phyloP scores from a whole-genome alignment of 371 early-diverging fungal species.

The Dinochytrium kinnereticum region DNA sequence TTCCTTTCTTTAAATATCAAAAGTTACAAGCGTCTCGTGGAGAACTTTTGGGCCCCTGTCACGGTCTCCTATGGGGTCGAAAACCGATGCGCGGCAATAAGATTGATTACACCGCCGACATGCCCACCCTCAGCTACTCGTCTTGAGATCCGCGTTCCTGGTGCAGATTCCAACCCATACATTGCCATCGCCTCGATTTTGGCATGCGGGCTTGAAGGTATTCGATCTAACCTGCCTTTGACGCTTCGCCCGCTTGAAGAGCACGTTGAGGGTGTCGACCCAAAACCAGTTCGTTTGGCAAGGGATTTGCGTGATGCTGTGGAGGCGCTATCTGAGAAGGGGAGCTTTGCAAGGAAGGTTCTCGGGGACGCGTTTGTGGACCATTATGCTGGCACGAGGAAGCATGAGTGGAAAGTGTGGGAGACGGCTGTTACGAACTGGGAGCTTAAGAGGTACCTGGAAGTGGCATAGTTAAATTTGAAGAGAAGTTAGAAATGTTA shows the following conservation, averaged over 20 bases:
- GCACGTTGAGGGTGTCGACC: slow-evolving; percentile 18
- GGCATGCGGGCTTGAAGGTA: slow-evolving; percentile 80
- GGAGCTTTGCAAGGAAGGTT: slow-evolving; percentile 74
- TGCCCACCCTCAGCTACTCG: slow-evolving; percentile 68
- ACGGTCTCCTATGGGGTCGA: slow-evolving; percentile 83
- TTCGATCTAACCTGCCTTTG: slow-evolving; percentile 61
- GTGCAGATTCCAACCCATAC: slow-evolving; percentile 84
- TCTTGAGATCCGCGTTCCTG: slow-evolving; percentile 78
- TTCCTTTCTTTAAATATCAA: slow-evolving; percentile 30
- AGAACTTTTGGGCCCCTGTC: slow-evolving; percentile 87
- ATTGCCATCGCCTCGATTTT: slow-evolving; percentile 78
- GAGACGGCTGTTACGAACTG: slow-evolving; percentile 76
- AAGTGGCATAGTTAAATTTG: slow-evolving; percentile 50
- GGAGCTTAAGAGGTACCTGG: slow-evolving; percentile 78
- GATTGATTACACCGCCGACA: slow-evolving; percentile 77
- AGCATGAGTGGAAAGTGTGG: slow-evolving; percentile 78
- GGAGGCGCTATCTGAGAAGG: slow-evolving; percentile 63
- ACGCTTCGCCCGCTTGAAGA: slow-evolving; percentile 35
- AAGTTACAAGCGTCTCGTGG: slow-evolving; percentile 82
- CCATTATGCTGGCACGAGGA: slow-evolving; percentile 73
- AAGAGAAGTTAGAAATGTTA: no score
- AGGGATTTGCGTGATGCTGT: slow-evolving; percentile 72
- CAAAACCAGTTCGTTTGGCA: slow-evolving; percentile 54
- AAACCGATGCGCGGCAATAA: slow-evolving; percentile 74
- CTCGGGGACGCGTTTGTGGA: slow-evolving; percentile 82